Conservation (phyloP, 2,329 filamentous ascomycete genomes). For the Chalara sp. region DNA sequence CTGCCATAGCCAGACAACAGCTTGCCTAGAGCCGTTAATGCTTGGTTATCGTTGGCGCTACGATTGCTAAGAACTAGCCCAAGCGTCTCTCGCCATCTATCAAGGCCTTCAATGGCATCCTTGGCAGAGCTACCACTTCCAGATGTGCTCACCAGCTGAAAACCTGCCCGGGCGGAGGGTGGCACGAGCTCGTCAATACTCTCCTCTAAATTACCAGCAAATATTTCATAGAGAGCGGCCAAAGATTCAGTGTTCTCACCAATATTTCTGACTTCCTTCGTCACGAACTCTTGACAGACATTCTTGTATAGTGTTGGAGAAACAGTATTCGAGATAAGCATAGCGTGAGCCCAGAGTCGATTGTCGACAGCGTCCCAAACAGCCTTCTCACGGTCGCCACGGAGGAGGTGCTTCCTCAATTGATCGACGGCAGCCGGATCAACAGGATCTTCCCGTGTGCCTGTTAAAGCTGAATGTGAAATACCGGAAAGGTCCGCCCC, state of each 20-base stretch:
- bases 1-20: conserved; percentile 80
- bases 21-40: conserved; percentile 72
- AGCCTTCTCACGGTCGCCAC: conserved; percentile 82
- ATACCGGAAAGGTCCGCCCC: conserved; percentile 34
- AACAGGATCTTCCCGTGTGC: conserved; percentile 54
- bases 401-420: conserved; percentile 65
- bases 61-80: conserved; percentile 83
- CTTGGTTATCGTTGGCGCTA: conserved; percentile 69
- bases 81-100: conserved; percentile 91
- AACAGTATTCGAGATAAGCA: conserved; percentile 74
- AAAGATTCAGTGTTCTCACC: conserved; percentile 79
- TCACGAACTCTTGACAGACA: conserved; percentile 90
- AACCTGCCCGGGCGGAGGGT: conserved; percentile 81
- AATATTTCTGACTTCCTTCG: conserved; percentile 82
- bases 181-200: conserved; percentile 94
- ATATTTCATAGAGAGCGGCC: conserved; percentile 85
- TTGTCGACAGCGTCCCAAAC: conserved; percentile 92
- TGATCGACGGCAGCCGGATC: conserved; percentile 64
- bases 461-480: conserved; percentile 26
- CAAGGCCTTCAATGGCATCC: conserved; percentile 75
- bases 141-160: conserved; percentile 81
- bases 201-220: conserved; percentile 90
- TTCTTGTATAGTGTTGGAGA: conserved; percentile 84
- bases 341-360: conserved; percentile 91
- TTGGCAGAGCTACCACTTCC: conserved; percentile 53